These are phyloP conservation scores for Carex scoparia DNA, from an alignment of 176 grass and related monocot species.

Conservation along the genomic window DNA sequence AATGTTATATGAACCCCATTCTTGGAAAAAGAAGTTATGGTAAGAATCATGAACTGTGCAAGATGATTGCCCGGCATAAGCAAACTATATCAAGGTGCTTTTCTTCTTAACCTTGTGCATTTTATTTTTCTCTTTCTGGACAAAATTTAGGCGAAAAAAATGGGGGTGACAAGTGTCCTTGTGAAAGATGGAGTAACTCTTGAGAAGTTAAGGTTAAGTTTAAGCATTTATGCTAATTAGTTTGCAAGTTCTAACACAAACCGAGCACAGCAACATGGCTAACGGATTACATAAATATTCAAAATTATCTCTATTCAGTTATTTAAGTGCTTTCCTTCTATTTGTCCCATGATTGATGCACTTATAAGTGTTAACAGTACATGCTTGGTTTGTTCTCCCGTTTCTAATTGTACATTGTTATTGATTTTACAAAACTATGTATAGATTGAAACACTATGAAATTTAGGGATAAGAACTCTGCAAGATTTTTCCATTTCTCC, in stretches of 20 bases:
- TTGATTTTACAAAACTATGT: neutral
- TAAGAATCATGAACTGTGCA: neutral
- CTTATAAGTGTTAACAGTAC: neutral
- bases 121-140: neutral
- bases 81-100: neutral
- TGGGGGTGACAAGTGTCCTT: conserved; percentile 28
- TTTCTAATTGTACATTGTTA: neutral
- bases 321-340: neutral
- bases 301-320: neutral
- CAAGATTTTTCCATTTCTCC: neutral
- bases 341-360: neutral
- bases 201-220: conserved; percentile 33
- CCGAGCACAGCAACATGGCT: neutral
- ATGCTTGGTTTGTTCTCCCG: neutral
- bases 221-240: conserved; percentile 27
- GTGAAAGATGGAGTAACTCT: conserved; percentile 33
- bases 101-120: neutral
- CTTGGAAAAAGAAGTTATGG: neutral
- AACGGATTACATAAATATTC: neutral
- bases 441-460: neutral
- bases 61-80: neutral
- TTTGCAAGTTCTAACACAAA: conserved; percentile 13
- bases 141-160: conserved; percentile 18
- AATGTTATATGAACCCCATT: neutral
- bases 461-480: neutral